Evolutionary conservation across 208 protist species (phyloP), one percentile per base, ranked within the genome.

Genomic region (Histomonas meleagridis): DNA sequence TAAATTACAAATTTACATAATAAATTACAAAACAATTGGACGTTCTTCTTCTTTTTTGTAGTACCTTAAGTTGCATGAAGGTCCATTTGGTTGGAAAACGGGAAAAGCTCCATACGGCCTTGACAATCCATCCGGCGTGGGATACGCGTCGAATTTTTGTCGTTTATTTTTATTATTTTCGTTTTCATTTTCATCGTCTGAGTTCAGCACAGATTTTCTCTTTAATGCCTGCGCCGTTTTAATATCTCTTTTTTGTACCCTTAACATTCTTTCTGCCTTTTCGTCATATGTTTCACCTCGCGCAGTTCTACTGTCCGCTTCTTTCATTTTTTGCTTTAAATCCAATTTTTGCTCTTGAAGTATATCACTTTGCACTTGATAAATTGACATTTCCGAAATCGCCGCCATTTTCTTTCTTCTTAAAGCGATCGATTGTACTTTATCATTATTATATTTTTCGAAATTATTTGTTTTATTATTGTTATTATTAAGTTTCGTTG

Each of bases 71-170:
- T 76, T 38, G 16, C 65, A 23, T 76, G 12, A n/a, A 1, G 12
- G 12, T n/a, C 10, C 10, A 28, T 46, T 18, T 76, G 65, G 65
- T n/a, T 76, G 65, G 21, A 76, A 76, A 28, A 76, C 65, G 21
- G 65, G 65, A 46, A 76, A 76, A 46, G 65, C 70, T 12, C 70
- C 70, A 51, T 81, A 81, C 23, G 70, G 70, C n/a, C 70, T 48
- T 51, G 70, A 81, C 10, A 81, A 35, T 12, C 70, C 70, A 81
- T 81, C 70, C 4, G 70, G 40, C 51, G 70, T 81, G 23, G 70
- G 70, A 81, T 81, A 81, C 48, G 70, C 70, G 18, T 81, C 70
- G n/a, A 46, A 81, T 18, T 81, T 18, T 23, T 81, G 70, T 51
- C 70, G 48, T 81, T 43, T 43, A 51, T 35, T 35, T 23, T 9